These are phyloP conservation scores for Diplodia scrobiculata DNA, from an alignment of 2,329 filamentous ascomycete species.

Conservation along the genomic window DNA sequence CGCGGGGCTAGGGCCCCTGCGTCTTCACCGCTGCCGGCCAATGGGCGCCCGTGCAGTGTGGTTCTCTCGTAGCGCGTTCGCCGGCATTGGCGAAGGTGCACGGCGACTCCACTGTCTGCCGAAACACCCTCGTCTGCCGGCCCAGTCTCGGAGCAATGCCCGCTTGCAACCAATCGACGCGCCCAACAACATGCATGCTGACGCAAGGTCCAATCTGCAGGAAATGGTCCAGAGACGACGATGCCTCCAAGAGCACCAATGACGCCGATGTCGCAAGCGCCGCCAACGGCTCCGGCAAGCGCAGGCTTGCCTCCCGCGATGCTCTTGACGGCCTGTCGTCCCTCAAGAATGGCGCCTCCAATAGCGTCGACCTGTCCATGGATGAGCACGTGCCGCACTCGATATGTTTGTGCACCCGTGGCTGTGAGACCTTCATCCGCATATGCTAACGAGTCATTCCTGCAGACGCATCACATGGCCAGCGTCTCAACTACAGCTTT, in stretches of 20 bases:
- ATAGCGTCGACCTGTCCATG: slow-evolving; percentile 45
- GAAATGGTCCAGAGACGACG: slow-evolving; percentile 50
- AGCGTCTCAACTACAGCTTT: slow-evolving; percentile 45
- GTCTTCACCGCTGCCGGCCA: slow-evolving; percentile 19
- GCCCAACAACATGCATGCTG: slow-evolving; percentile 19
- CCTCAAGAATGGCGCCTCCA: slow-evolving; percentile 36
- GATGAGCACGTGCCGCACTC: slow-evolving; percentile 65
- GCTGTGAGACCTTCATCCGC: background rate
- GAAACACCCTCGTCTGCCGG: background rate
- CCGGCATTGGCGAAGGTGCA: background rate
- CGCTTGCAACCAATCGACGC: slow-evolving; percentile 10
- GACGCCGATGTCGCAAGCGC: slow-evolving; percentile 30
- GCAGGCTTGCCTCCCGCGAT: slow-evolving; percentile 46
- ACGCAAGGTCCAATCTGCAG: slow-evolving; percentile 33
- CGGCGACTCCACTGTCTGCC: slow-evolving; percentile 17
- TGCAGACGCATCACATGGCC: slow-evolving; percentile 54
- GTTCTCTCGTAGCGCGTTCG: background rate
- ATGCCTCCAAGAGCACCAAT: slow-evolving; percentile 34
- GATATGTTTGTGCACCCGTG: slow-evolving; percentile 56
- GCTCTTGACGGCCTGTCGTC: slow-evolving; percentile 41
- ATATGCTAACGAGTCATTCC: slow-evolving; percentile 7
- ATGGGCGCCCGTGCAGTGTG: slow-evolving; percentile 16
- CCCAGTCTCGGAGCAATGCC: slow-evolving; percentile 17
- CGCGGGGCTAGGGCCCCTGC: slow-evolving; percentile 12
- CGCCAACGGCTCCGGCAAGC: slow-evolving; percentile 36